Base-by-base conservation (phyloP, 2,329 filamentous ascomycete genomes). In the Nemania abortiva region DNA sequence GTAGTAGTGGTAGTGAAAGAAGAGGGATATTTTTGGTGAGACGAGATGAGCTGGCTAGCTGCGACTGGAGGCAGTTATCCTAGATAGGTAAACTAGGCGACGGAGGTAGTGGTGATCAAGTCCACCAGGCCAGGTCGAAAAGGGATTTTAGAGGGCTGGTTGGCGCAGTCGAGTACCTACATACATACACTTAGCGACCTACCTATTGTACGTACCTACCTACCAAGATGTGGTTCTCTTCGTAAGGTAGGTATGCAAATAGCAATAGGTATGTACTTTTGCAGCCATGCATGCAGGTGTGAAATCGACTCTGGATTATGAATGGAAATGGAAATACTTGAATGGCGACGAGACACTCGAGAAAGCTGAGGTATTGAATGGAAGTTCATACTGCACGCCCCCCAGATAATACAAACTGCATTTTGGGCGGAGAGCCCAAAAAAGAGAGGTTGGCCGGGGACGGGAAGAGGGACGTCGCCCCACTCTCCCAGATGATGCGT, bases 401-500 rank as follows among this genome's bases (percentile, higher is more conserved):
- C 49, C 42, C 42, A 47, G 42, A 47, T 47, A 47, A 47, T 47
- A 47, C 39, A 45, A 37, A 11, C 34, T 45, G 18, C 49, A 52
- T 52, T 52, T 52, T 20, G 27, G 56, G 50, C 24, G 45, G 27
- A 50, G 60, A 31, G 62, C 56, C 56, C 63, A 61, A 72, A 70
- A 70, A 69, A 63, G 72, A 74, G 70, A 66, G 65, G 52, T 64
- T 70, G 68, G 69, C 69, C 73, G 70, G 72, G 74, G 68, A 15
- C 63, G 31, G 63, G 67, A 67, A 69, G 59, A 61, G 54, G 59
- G 57, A 47, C 20, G 18, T 10, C 9, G 61, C 49, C 63, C 69
- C 69, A 68, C 68, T 68, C 42, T 42, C 53, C 13, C 27, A 57
- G 64, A 72, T 73, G 77, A 78, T 77, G 77, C 72, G 77, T 72